A percentile compares a stretch with the other conserved stretches of the same genome.
These are phyloP conservation scores for Termitomyces eurrhizus DNA, from an alignment of 768 basidiomycete genomes.

Conservation along the genomic window DNA sequence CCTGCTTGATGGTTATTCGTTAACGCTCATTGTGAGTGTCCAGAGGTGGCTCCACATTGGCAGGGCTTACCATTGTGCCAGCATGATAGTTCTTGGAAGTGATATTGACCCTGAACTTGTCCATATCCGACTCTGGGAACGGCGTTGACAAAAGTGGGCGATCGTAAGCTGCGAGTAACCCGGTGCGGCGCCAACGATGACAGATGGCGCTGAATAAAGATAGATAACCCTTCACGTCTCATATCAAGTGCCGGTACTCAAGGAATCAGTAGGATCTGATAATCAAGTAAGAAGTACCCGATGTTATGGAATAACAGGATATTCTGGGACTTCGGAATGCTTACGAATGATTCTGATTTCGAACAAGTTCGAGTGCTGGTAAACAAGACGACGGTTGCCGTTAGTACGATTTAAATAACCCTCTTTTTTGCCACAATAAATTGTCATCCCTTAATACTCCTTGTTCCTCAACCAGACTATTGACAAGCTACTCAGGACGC, in stretches of 20 bases:
- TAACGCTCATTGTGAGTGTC: not conserved
- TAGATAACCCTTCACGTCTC: not conserved
- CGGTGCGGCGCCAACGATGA: not conserved
- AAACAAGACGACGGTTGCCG: not conserved
- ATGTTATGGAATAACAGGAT: not conserved
- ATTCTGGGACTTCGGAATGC: not conserved
- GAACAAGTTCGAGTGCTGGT: not conserved
- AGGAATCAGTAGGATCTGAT: no score
- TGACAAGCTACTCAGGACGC: not conserved
- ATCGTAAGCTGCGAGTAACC: not conserved
- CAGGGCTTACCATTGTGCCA: not conserved
- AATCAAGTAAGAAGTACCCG: not conserved
- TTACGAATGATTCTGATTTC: not conserved
- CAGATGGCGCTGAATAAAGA: not conserved
- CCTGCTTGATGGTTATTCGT: not conserved
- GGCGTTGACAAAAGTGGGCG: not conserved
- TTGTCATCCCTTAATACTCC: not conserved
- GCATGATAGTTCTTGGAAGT: not conserved
- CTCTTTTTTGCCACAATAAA: not conserved
- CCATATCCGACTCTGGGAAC: not conserved
- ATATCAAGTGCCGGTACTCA: not conserved
- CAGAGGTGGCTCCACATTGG: not conserved
- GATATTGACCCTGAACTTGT: not conserved
- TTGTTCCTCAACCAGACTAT: not conserved
- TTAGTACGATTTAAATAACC: not conserved